Base-by-base conservation (phyloP, 1,284 basidiomycete genomes). In the Moniliella sp. region DNA sequence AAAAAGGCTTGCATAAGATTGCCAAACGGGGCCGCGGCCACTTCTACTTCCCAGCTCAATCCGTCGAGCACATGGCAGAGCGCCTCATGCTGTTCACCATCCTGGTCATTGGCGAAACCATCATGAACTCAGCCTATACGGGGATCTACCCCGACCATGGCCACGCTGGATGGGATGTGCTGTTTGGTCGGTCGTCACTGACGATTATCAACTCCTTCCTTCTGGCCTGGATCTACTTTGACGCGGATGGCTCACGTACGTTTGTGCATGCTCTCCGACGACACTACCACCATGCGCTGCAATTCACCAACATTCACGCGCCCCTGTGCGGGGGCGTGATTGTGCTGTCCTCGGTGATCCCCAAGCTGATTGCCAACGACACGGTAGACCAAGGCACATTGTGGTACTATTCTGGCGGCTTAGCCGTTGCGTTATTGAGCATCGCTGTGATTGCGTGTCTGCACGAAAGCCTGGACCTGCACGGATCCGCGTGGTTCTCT, bases 251-350 rank as follows among this genome's bases (percentile, higher is more conserved):
- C 15, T 46, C 42, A 3, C 36, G 59, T 3, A 48, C 46, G 4
- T 61, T 48, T 36, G 44, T 56, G 14, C 59, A 61, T 26, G 58
- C 57, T 0, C 40, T 61, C 2, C 40, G 54, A 1, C 36, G 58
- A 4, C 46, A 60, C 40, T 45, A 46, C 30, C 45, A 48, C 16
- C 47, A 54, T 9, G 40, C 43, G 5, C 47, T 57, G 28, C 37
- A 40, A 11, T 61, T 51, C 25, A 39, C 45, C 9, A 43, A 47
- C 19, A 32, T 60, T 3, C 59, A 61, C 32, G 60, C 50, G 14
- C 55, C 59, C 1, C 39, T 61, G 1, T 47, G 45, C 3, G n/a
- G n/a, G n/a, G 35, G 43, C 5, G 31, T 61, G 5, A 46, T 61
- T 11, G 33, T 57, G 7, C 41, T 48, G 38, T 39, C 46, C 2